Evolutionary conservation across 1,139 yeast genomes (phyloP).

Genomic region (Blastobotrys malaysiensis): DNA sequence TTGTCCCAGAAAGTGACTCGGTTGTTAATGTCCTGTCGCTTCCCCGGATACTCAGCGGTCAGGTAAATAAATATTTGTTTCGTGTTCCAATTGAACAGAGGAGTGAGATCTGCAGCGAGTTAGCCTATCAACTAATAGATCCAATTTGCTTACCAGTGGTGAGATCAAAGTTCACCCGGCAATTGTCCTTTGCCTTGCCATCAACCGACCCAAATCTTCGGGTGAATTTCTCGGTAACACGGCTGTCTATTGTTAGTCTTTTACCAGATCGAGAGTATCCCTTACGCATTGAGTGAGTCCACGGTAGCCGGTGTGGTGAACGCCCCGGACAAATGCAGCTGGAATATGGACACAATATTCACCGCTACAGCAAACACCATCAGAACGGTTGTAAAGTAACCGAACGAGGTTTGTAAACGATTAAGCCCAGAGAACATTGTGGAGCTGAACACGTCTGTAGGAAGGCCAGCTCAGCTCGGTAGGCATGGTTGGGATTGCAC

Average conservation of each 20-base stretch:
- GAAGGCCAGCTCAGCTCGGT: not conserved
- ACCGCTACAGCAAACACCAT: conserved; percentile 26
- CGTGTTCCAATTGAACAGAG: conserved; percentile 93
- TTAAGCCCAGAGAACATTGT: conserved; percentile 12
- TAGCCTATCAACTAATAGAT: not conserved
- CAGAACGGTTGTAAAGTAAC: conserved; percentile 29
- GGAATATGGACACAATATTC: conserved; percentile 27
- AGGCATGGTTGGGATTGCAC: not conserved
- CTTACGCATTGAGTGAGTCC: conserved; percentile 25
- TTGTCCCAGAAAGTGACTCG: conserved; percentile 89
- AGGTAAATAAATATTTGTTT: conserved; percentile 88
- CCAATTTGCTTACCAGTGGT: conserved; percentile 34
- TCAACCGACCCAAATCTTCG: conserved; percentile 68
- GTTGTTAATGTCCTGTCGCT: conserved; percentile 41
- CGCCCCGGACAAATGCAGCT: conserved; percentile 27
- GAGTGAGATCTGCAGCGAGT: conserved; percentile 46
- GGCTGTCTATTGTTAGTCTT: not conserved
- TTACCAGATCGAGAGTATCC: conserved; percentile 4
- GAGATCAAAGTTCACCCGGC: conserved; percentile 66
- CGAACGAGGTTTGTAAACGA: conserved; percentile 27
- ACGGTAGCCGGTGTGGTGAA: conserved; percentile 23
- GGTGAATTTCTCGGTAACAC: conserved; percentile 45
- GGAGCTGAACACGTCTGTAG: not conserved
- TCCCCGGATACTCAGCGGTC: conserved; percentile 82
- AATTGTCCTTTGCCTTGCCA: conserved; percentile 75